Base-by-base conservation (phyloP, 176 grass and related monocot species). In the Echinochloa phyllopogon region DNA sequence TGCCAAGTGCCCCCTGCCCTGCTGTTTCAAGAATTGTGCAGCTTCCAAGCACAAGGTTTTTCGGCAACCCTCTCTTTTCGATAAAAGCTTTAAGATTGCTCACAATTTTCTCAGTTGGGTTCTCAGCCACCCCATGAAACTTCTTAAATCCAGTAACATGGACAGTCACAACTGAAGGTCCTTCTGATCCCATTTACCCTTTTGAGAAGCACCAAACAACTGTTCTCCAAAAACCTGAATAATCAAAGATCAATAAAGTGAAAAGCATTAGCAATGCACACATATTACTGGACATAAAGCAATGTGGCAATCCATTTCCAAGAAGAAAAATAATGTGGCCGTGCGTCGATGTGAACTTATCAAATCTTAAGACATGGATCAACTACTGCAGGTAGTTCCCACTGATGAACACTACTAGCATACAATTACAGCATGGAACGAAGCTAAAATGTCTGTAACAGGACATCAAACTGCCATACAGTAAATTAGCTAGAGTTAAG, bases 81-180 rank as follows among this genome's bases (percentile, higher is more conserved):
- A 99, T 84, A 71, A 96, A 96, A 50, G 79, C 60, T 63, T 83
- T 94, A 77, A 99, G 81, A 75, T 89, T 94, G 27, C 39, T 86
- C 45, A 91, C 93, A 81, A 94, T 96, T 81, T 81, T 96, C 82
- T 99, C 94, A 6, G 97, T 99, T 47, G 97, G 97, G 73, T 99
- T 99, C 61, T 99, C 97, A 56, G 92, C 84, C 58, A 99, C 94
- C 27, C 94, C 94, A 89, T 96, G 86, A 45, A 99, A 99, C 64
- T 94, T 99, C 84, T 96, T 96, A 87, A 99, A 99, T 61, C 97
- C 97, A n/a, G 97, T 99, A 73, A 96, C 53, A 75, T 99, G 92
- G 77, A 99, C 86, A 58, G 89, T 95, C 38, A 94, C 88, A 65
- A 88, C 82, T 76, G 91, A 96, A 38, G 97, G 97, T 59, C 97